A percentile compares a stretch with the other conserved stretches of the same genome.
Evolutionary conservation across 805 yeast species (phyloP).

Genomic region (Nakazawaea peltata): DNA sequence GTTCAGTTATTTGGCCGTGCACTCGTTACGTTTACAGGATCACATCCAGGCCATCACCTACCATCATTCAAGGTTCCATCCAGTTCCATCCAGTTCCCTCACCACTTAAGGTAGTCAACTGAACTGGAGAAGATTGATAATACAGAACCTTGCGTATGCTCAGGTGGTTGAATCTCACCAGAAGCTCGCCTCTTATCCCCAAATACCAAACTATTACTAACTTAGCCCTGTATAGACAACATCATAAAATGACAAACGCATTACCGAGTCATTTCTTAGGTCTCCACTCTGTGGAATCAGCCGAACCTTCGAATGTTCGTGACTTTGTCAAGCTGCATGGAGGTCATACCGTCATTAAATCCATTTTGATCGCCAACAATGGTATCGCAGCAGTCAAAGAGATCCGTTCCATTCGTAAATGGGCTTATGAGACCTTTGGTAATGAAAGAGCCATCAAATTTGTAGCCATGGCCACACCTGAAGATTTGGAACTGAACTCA

Average conservation of each 20-base stretch:
- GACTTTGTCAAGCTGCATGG: conserved; percentile 79
- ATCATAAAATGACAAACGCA: conserved; percentile 10
- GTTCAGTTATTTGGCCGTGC: too few species aligned
- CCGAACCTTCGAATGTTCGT: conserved; percentile 71
- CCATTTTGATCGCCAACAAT: conserved; percentile 89
- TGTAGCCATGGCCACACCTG: conserved; percentile 99
- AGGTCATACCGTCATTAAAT: conserved; percentile 92
- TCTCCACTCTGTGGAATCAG: conserved; percentile 64
- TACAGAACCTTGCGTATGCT: too few species aligned
- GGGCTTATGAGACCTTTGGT: conserved; percentile 99
- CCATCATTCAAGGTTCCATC: too few species aligned
- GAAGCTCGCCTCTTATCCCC: too few species aligned
- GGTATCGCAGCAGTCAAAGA: conserved; percentile 99
- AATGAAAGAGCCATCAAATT: conserved; percentile 90
- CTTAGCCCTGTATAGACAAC: too few species aligned
- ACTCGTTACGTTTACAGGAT: too few species aligned
- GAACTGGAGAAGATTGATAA: too few species aligned
- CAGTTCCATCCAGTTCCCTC: too few species aligned
- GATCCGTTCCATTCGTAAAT: conserved; percentile 92
- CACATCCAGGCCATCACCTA: too few species aligned
- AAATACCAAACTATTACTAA: too few species aligned
- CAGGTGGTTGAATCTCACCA: too few species aligned
- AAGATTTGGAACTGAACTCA: conserved; percentile 92
- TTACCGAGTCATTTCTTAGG: conserved; percentile 79
- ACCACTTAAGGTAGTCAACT: too few species aligned